Base-by-base conservation (phyloP, 2,329 filamentous ascomycete genomes). In the Bipolaris gigantea region DNA sequence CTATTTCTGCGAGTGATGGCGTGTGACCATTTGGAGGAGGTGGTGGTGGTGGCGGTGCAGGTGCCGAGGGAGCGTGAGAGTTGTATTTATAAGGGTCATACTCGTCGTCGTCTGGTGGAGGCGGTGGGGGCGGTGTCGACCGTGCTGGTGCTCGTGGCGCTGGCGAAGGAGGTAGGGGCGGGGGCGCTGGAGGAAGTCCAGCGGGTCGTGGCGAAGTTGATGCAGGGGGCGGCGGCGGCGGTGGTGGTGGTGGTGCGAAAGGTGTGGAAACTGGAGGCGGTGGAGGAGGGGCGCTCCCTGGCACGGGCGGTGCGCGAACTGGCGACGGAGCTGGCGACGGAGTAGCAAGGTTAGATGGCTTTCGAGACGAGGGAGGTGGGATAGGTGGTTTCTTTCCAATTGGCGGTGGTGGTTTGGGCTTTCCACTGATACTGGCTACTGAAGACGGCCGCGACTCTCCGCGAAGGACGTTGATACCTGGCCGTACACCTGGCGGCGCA, bases 301-400 rank as follows among this genome's bases (percentile, higher is more conserved):
- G 70, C 3, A 72, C 54, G 3, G 73, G 73, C 13, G 73, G 72
- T 27, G 70, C 60, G 47, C 79, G 73, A 54, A 77, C 75, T 53
- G 79, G 75, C 43, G 76, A 77, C 16, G 46, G 30, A 66, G 74
- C 65, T 53, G 75, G 69, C 1, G 76, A 75, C n/a, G 74, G 67
- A 39, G 74, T 67, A 25, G 75, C 72, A 43, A 76, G 73, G 19
- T 79, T 77, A 42, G 83, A 84, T 8, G 83, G 81, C 67, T 86
- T 87, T 60, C 85, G 79, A 36, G 79, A 78, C 19, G 79, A 70
- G 9, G 82, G 79, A 39, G 84, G 83, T 39, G 83, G 83, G 18
- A 84, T 81, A 5, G 83, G 83, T 36, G 81, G 80, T 65, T 92
- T 92, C 79, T 91, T 92, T 55, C 88, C 89, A 64, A 90, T 82